Evolutionary conservation across 306 rosid genomes (phyloP), one percentile per base, ranked within the genome.

Genomic region (Dalbergia cultrata): DNA sequence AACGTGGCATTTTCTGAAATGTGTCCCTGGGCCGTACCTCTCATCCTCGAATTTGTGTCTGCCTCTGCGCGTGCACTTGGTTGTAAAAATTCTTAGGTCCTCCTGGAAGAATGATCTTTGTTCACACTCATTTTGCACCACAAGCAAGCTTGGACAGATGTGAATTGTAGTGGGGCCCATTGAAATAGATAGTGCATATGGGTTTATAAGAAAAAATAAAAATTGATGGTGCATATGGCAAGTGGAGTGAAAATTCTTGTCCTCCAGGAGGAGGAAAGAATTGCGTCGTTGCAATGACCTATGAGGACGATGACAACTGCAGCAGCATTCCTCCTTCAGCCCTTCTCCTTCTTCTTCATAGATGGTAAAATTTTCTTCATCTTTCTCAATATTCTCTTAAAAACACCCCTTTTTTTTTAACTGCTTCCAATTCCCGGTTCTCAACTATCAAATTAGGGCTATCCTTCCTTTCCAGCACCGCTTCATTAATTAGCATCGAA

Each of bases 391-490:
- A 1, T 75, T 62, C 47, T 63, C 49, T 0, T 10, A 9, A 45
- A 22, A 44, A 26, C 34, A 22, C 45, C 31, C 69, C 12, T 8
- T 18, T 44, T 17, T 16, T 18, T 26, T 26, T 26, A 26, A 18
- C 63, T 9, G 22, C 37, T 65, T 9, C n/a, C 50, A 8, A 49
- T 37, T 53, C 47, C 31, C 31, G 22, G 34, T 1, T 64, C 68
- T 63, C 47, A n/a, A 50, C 63, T 4, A 47, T 21, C 60, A 44
- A 63, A 49, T 49, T 76, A 49, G 81, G 81, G 81, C 63, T 76
- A 11, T 22, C 7, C 44, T 58, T 14, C 54, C 57, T 41, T 43
- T 6, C 49, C 13, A 3, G 13, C 49, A 7, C 9, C 49, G 10
- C 13, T 37, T 37, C 49, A 43, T 43, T 43, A 47, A 2, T 47